A percentile compares a stretch with the other conserved stretches of the same genome.
Conservation (phyloP, 768 basidiomycete genomes). For the Lentinus brumalis region DNA sequence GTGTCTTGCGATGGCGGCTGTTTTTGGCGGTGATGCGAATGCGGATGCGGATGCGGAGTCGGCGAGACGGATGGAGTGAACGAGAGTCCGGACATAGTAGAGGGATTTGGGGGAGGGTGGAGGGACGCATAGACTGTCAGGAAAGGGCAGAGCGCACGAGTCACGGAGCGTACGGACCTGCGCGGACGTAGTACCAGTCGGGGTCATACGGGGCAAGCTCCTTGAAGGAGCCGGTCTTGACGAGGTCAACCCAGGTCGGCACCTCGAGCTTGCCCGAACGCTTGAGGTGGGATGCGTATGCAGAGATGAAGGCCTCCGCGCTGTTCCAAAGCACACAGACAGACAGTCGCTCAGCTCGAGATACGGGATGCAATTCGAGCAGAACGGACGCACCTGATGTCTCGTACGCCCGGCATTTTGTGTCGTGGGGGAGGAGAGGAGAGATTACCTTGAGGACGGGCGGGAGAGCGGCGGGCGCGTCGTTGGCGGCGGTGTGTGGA, state of each 20-base stretch:
- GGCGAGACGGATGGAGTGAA: background rate
- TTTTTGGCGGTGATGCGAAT: background rate
- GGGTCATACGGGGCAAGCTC: conserved; percentile 99
- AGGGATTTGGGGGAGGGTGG: no score
- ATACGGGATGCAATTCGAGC: conserved; percentile 10
- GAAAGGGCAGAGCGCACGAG: background rate
- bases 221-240: conserved; percentile 97
- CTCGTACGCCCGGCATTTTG: conserved; percentile 83
- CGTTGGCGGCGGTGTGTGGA: conserved; percentile 51
- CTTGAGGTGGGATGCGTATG: conserved; percentile 96
- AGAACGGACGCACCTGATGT: conserved; percentile 59
- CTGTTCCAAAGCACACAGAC: conserved; percentile 40
- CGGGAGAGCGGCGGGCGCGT: conserved; percentile 50
- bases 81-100: no score
- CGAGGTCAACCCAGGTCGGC: conserved; percentile 96
- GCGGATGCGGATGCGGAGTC: background rate
- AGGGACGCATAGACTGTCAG: background rate
- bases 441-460: conserved; percentile 47
- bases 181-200: conserved; percentile 99
- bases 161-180: conserved; percentile 61
- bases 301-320: conserved; percentile 90
- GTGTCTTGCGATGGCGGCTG: conserved; percentile 96
- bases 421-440: conserved; percentile 15
- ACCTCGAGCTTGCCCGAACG: conserved; percentile 99
- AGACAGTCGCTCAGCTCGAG: conserved; percentile 22